Evolutionary conservation across 2,329 filamentous ascomycete species (phyloP), one percentile per base, ranked within the genome.

Genomic region (Sordariomycetes sp.): DNA sequence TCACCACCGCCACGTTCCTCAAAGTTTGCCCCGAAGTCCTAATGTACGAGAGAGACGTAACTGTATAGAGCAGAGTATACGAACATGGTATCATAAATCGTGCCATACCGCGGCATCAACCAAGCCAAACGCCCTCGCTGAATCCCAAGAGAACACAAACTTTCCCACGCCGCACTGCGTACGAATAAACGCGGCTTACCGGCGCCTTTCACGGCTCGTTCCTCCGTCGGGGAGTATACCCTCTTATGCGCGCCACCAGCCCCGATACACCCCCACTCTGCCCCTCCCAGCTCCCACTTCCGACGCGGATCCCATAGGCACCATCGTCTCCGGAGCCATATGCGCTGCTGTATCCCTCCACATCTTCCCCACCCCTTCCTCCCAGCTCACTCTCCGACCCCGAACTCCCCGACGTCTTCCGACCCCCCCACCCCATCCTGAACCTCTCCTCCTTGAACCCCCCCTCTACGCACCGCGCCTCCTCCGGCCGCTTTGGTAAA

Each of bases 381-480:
- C 20, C 45, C 20, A 45, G 7, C 2, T n/a, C 22, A n/a, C 2
- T 24, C n/a, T 8, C 6, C n/a, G 45, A 50, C 17, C 20, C 20
- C 6, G 20, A 20, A 22, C 22, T 20, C n/a, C 3, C 20, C 45
- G n/a, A 4, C 45, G 5, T 24, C 45, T 10, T 22, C 45, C 20
- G n/a, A 6, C 20, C 22, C 8, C 10, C n/a, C 45, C 45, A 50
- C 45, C 45, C 45, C 45, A 50, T 24, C 10, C n/a, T 24, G 12
- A 50, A 50, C n/a, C 10, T 20, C 20, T 8, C 22, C 45, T 55
- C 6, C 55, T 62, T 2, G 28, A 60, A 50, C 25, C 62, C 15
- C 50, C 58, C 57, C 24, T 55, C 56, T n/a, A n/a, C n/a, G n/a
- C n/a, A n/a, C 32, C 59, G 57, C 57, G 55, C 51, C 57, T 52